Evolutionary conservation across 176 grass and related monocot species (phyloP), one percentile per base, ranked within the genome.

Genomic region (Triticum monococcum): DNA sequence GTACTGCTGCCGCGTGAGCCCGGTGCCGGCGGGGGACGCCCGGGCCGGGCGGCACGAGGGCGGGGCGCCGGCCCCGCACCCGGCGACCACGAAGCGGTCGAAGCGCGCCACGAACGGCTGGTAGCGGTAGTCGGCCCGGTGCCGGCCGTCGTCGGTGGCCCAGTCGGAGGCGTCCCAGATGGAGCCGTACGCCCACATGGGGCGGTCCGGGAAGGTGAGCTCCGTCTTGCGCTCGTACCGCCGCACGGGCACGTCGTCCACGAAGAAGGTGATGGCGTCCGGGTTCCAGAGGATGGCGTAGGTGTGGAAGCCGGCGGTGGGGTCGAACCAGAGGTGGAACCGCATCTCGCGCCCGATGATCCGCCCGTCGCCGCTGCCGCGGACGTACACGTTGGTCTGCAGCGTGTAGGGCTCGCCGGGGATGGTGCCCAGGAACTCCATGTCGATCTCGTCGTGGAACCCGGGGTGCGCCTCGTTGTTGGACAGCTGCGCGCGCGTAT

Each of bases 311-410:
- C 68, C 91, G 8, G 87, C 89, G 5, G 94, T 12, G 0, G 94
- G 94, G 83, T 93, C 94, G 84, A 96, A 96, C 94, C 94, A 96
- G 4, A 95, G 94, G 86, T 95, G 89, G 85, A 97, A 97, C 1
- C 92, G 80, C 92, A 95, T 90, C 91, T 97, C 95, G 59, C 95
- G 56, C 0, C 95, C 95, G 46, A 97, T 64, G 82, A 97, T 88
- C 77, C 92, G 91, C 66, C 95, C 84, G 74, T 97, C 95, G 9
- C 95, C 95, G 3, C 84, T 97, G 84, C 92, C 95, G 7, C 92
- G 88, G 80, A 97, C 90, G 82, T 97, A 97, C 12, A 97, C 95
- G 74, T 97, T 97, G 1, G 95, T 97, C 89, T 95, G 95, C 78
- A 97, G 86, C 26, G 92, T 92, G 87, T 93, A 95, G 1, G 95